Evolutionary conservation across 768 basidiomycete genomes (phyloP).

Genomic region (Leccinum subgranulosum): DNA sequence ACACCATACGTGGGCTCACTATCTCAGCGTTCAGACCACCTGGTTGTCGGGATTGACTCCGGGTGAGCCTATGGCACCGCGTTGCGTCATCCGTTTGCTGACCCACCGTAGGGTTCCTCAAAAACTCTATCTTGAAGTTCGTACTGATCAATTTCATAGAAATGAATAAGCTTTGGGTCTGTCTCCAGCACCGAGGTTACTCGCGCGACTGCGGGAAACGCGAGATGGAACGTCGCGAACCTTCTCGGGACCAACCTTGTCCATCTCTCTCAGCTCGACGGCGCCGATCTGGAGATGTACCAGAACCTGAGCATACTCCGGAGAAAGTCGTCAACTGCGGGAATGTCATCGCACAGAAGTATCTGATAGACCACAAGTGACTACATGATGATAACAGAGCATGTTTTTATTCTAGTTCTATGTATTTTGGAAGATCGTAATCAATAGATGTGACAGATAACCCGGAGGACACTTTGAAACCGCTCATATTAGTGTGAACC

Average conservation of each 20-base stretch:
- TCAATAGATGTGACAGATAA: too few relatives aligned
- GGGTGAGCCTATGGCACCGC: constrained; percentile 53
- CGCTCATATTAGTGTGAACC: too few relatives aligned
- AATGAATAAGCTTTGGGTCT: constrained; percentile 99
- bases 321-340: constrained; percentile 99
- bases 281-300: constrained; percentile 94
- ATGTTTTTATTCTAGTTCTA: too few relatives aligned
- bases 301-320: constrained; percentile 70
- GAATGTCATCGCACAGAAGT: constrained; percentile 98
- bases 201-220: constrained; percentile 47
- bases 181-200: constrained; percentile 96
- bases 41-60: constrained; percentile 81
- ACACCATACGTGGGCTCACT: constrained; percentile 96
- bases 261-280: constrained; percentile 90
- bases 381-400: too few relatives aligned
- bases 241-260: constrained; percentile 99
- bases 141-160: constrained; percentile 98
- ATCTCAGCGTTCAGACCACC: constrained; percentile 95
- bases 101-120: too few relatives aligned
- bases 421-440: too few relatives aligned
- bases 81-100: not conserved
- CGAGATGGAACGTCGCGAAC: constrained; percentile 90
- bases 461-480: too few relatives aligned
- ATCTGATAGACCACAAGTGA: constrained; percentile 74
- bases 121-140: constrained; percentile 86